phyloP scores from a whole-genome alignment of 148 eudicot genomes.

The Rhododendron simsii region DNA sequence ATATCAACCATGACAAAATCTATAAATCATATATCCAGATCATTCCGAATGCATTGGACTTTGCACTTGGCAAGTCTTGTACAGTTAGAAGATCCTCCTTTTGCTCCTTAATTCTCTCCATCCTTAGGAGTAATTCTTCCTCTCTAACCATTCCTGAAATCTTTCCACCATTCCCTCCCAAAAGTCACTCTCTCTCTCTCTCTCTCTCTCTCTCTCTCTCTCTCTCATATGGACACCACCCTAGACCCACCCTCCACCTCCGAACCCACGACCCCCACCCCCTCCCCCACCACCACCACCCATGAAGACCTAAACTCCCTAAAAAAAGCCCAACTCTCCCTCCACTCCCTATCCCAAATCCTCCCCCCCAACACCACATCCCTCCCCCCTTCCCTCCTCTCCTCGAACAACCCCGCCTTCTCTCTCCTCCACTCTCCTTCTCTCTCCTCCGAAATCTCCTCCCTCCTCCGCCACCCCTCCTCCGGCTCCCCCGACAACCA shows the following conservation, averaged over 20 bases:
- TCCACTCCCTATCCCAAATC: not conserved
- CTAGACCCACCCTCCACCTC: not conserved
- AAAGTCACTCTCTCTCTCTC: no score
- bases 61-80: not conserved
- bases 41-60: no score
- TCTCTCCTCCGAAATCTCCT: slow-evolving; percentile 64
- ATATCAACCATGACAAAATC: no score
- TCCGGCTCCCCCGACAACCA: slow-evolving; percentile 80
- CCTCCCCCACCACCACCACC: not conserved
- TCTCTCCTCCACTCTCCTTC: slow-evolving; percentile 56
- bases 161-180: not conserved
- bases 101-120: not conserved
- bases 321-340: slow-evolving; percentile 40
- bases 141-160: no score
- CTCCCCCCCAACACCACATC: slow-evolving; percentile 22
- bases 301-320: slow-evolving; percentile 33
- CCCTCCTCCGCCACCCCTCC: slow-evolving; percentile 58
- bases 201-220: not conserved
- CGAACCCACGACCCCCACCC: slow-evolving; percentile 5
- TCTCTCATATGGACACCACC: slow-evolving; percentile 1
- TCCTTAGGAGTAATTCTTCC: no score
- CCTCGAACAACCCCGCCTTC: slow-evolving; percentile 51
- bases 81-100: not conserved
- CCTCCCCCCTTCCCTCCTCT: slow-evolving; percentile 14
- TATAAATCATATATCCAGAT: no score